phyloP scores from a whole-genome alignment of 495 filamentous ascomycete species.

The Chaetomium fimeti region DNA sequence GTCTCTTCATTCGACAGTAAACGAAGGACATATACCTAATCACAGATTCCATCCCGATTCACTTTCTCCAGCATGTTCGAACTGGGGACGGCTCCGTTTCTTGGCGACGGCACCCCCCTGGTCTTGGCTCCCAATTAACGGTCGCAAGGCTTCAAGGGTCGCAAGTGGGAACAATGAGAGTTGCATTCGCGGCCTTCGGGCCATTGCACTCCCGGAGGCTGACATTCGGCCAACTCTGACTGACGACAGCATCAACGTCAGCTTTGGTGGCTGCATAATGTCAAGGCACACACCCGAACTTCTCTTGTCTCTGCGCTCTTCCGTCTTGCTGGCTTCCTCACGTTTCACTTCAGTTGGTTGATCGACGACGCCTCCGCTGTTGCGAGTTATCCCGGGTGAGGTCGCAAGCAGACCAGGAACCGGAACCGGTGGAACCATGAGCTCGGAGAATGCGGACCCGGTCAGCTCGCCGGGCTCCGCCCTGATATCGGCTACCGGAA shows the following conservation, averaged over 20 bases:
- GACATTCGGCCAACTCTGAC: background rate
- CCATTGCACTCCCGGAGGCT: background rate
- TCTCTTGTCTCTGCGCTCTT: background rate
- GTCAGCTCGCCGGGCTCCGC: constrained; percentile 5
- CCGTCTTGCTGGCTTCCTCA: background rate
- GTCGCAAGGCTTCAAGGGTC: no score
- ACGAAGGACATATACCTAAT: no score
- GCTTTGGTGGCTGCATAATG: background rate
- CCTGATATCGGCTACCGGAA: background rate
- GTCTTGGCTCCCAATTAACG: no score
- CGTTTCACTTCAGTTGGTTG: background rate
- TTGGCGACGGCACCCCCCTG: no score
- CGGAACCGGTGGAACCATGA: background rate
- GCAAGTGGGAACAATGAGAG: no score
- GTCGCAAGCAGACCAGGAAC: no score
- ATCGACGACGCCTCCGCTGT: no score
- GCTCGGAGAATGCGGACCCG: background rate
- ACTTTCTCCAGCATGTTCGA: no score
- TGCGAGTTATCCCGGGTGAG: no score
- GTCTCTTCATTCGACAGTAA: no score
- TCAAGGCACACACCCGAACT: background rate
- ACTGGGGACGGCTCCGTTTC: no score
- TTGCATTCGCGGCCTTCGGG: background rate
- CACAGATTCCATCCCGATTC: no score
- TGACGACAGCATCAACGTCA: constrained; percentile 17